Base-by-base conservation (phyloP, 2,329 filamentous ascomycete species). In the Nothophoma quercina region DNA sequence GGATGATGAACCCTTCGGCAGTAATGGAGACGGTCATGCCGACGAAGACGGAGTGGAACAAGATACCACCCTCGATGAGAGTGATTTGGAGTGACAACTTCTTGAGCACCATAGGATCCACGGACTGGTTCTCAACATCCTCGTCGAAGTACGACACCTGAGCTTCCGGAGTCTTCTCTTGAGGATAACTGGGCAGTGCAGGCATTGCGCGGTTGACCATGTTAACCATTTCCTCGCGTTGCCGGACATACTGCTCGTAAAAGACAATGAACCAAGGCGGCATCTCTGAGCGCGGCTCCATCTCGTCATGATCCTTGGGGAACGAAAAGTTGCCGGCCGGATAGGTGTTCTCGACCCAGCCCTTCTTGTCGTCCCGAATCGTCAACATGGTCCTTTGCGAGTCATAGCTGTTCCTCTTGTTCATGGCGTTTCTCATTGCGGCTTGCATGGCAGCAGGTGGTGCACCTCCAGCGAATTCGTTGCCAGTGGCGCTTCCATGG, bases 31-130 rank as follows among this genome's bases (percentile, higher is more conserved):
- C 75, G 45, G 84, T 87, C 45, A 87, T 77, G 2, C 85, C 85
- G 55, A 87, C 86, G 66, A 87, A 85, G 40, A 87, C 80, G 3
- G 81, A 84, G 73, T 87, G 85, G 73, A 87, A 86, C 47, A 87
- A 81, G 55, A 87, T 81, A 55, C 85, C 84, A 61, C 80, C 86
- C 67, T 86, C 85, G 19, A 84, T 78, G 33, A 79, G 71, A 2
- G 72, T 75, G 55, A 75, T 75, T 29, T 75, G 70, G 50, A 74
- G 54, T 12, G 71, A 74, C 58, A 71, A 68, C 62, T 74, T 75
- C 66, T 70, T 70, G 5, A 74, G 59, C 4, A 75, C 60, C 10
- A 74, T 62, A 13, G 75, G 73, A 23, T 76, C 75, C 1, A 76
- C 72, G n/a, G 55, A 51, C 1, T 71, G 58, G 25, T 28, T 40